Percentiles rank a stretch among this genome's conserved stretches.
Evolutionary conservation across 352 stramenopile genomes (phyloP).

Genomic region (Plasmopara viticola): DNA sequence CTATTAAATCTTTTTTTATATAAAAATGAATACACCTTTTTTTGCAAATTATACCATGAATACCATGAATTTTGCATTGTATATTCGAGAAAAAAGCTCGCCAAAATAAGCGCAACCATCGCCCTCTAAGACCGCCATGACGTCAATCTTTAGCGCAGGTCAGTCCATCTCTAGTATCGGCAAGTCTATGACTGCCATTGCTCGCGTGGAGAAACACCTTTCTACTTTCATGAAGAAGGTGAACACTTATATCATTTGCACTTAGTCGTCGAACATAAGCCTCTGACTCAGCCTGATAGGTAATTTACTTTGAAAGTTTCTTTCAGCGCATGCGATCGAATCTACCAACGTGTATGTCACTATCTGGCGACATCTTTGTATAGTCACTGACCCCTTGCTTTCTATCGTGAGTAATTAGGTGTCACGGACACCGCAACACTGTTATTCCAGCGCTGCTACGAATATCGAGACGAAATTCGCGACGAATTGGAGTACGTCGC

Average conservation of each 20-base stretch:
- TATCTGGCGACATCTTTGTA: not conserved
- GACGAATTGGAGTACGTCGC: slow-evolving; percentile 69
- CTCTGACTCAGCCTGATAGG: slow-evolving; percentile 24
- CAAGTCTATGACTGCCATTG: slow-evolving; percentile 79
- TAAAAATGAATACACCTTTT: too few relatives aligned
- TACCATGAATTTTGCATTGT: too few relatives aligned
- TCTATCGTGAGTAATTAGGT: slow-evolving; percentile 20
- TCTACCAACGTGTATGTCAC: slow-evolving; percentile 40
- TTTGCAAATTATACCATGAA: too few relatives aligned
- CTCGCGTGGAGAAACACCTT: slow-evolving; percentile 68
- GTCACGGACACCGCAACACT: slow-evolving; percentile 44
- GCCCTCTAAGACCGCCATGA: slow-evolving; percentile 25
- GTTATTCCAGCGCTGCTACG: slow-evolving; percentile 71
- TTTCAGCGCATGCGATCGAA: slow-evolving; percentile 65
- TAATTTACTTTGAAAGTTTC: slow-evolving; percentile 80
- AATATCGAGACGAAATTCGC: slow-evolving; percentile 78
- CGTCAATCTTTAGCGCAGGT: slow-evolving; percentile 72
- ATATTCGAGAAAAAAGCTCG: too few relatives aligned
- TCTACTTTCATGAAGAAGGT: slow-evolving; percentile 85
- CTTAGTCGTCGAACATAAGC: not conserved
- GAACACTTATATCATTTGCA: not conserved
- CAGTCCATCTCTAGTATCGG: slow-evolving; percentile 81
- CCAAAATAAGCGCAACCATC: too few relatives aligned
- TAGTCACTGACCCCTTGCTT: slow-evolving; percentile 3
- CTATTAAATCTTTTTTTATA: too few relatives aligned